Base-by-base conservation (phyloP, 495 filamentous ascomycete species). In the Annulohypoxylon stygium region DNA sequence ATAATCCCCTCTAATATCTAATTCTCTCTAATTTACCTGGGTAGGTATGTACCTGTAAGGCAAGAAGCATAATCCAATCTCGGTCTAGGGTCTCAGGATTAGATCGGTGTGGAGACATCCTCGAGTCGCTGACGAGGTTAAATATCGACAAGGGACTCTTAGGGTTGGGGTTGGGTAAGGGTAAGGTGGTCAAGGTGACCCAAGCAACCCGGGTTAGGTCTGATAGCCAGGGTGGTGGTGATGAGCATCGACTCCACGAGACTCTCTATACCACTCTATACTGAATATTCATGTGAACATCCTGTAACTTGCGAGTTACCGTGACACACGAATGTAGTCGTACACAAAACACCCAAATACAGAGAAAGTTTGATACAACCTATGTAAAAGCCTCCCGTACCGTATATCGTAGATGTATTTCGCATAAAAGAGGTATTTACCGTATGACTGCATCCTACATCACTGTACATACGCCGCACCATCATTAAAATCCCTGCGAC, bases 391-490 rank as follows among this genome's bases (percentile, higher is more conserved):
- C 34, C 25, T 68, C 3, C 23, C 34, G 23, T 34, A 41, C 16
- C 9, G 3, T 16, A 41, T 30, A 20, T 23, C 6, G 48, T 34
- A 54, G 50, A 66, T 45, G 50, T 16, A n/a, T 26, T 33, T 33
- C 54, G 61, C 48, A 41, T 34, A 53, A 61, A 47, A 39, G 9
- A 18, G 43, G n/a, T 48, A 43, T 63, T 69, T 59, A 64, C 68
- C 61, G 68, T 70, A 60, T 60, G 68, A 69, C 66, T 65, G 47
- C 45, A 60, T 64, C 33, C 18, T 62, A 65, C 34, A 64, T 23
- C 51, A 67, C 70, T 63, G 70, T 64, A 68, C 45, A 68, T 54
- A 43, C 72, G 72, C 72, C 58, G 55, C 66, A 70, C 14, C 58
- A 55, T 67, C 62, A 66, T 55, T 62, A 48, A 57, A 48, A 53